Evolutionary conservation across 352 stramenopile species (phyloP).

Genomic region (Detonula confervacea): DNA sequence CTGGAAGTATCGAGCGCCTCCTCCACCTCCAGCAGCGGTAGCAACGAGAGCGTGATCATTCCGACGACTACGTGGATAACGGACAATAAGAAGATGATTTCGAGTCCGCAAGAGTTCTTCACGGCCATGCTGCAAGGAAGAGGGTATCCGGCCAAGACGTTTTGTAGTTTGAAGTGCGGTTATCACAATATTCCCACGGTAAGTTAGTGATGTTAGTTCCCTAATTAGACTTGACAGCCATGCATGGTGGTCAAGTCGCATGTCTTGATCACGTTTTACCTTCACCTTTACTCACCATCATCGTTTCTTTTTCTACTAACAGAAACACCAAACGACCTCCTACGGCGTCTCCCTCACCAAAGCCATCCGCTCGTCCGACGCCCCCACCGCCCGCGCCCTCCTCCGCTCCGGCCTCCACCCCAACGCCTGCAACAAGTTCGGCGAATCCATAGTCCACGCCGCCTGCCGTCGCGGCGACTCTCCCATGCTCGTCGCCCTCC

Average conservation of each 20-base stretch:
- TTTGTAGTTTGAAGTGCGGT: constrained; percentile 59
- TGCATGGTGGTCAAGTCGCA: no score
- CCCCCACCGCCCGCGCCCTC: constrained; percentile 30
- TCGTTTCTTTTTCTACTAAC: not conserved
- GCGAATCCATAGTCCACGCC: constrained; percentile 87
- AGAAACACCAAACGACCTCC: constrained; percentile 65
- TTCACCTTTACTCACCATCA: not conserved
- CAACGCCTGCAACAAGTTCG: constrained; percentile 86
- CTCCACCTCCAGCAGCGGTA: not conserved
- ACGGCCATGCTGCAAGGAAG: constrained; percentile 45
- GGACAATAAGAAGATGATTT: constrained; percentile 27
- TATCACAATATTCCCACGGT: constrained; percentile 74
- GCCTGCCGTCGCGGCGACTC: constrained; percentile 78
- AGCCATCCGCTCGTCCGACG: constrained; percentile 68
- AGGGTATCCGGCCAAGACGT: constrained; percentile 67
- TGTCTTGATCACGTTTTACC: no score
- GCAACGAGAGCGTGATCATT: not conserved
- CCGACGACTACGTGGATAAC: not conserved
- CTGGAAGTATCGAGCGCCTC: not conserved
- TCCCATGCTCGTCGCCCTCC: constrained; percentile 68
- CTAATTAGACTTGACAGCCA: no score
- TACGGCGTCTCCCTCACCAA: constrained; percentile 74
- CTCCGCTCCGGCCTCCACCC: constrained; percentile 61
- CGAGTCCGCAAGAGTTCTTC: constrained; percentile 62
- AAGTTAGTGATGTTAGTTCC: no score